Evolutionary conservation across 371 early-diverging fungal genomes (phyloP), one percentile per base, ranked within the genome.

Genomic region (Mortierella sp.): DNA sequence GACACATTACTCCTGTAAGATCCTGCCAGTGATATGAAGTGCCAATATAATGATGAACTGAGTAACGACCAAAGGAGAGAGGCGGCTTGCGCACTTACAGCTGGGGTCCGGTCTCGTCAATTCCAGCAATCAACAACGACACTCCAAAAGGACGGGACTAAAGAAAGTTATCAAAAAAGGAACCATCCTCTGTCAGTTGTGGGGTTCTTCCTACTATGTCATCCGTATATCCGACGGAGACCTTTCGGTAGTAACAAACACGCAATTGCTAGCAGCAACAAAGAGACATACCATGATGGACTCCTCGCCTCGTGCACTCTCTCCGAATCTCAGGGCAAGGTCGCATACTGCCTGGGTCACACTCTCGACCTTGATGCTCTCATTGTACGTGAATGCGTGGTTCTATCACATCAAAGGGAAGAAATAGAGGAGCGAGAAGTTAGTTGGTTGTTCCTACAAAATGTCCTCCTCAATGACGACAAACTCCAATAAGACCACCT

Each of bases 141-240:
- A 99, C 99, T 81, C 99, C 99, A 89, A 99, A 99, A 48, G 99
- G 99, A 83, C 99, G 94, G 84, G 97, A 96, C 93, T 93, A 87
- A 77, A 6, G 24, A 60, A 32, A 24, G 2, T 35, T 24, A 38
- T 6, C 71, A 16, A 0, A 75, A 63, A 70, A 29, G n/a, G 41
- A 76, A 35, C 3, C 48, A 51, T 71, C 29, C 41, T 49, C n/a
- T 46, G 29, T 51, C 51, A 73, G 72, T 72, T 3, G 12, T 35
- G 46, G 7, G 44, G 56, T 48, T 55, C 43, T 72, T 60, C 63
- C 16, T 38, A 46, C 41, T 29, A 41, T 58, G 60, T 14, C 46
- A 35, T 38, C 27, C 14, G 21, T 21, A 55, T 3, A 16, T 14
- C 3, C 29, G 10, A 2, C 18, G 32, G 6, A 63, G 7, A 18